These are phyloP conservation scores for Phialophora macrospora DNA, from an alignment of 2,329 filamentous ascomycete genomes.

Conservation along the genomic window DNA sequence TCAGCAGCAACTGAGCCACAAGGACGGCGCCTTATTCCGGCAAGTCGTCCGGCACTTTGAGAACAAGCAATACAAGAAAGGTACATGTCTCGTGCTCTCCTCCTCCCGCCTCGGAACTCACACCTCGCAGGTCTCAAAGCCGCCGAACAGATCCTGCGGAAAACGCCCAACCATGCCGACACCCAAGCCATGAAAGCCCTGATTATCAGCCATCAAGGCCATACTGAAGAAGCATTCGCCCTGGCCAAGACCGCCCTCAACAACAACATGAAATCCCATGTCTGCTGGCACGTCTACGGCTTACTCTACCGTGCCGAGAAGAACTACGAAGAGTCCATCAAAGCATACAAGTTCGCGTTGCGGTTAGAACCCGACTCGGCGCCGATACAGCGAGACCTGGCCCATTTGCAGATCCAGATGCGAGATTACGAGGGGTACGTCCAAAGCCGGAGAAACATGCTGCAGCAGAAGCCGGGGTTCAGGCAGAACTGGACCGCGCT, in stretches of 20 bases:
- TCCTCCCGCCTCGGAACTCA: constrained; percentile 29
- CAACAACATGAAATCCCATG: constrained; percentile 98
- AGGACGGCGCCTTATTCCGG: constrained; percentile 92
- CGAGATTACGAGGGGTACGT: constrained; percentile 93
- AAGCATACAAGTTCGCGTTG: constrained; percentile 96
- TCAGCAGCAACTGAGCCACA: constrained; percentile 62
- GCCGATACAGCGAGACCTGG: constrained; percentile 92
- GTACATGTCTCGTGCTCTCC: constrained; percentile 45
- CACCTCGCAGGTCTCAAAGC: constrained; percentile 75
- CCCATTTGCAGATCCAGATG: constrained; percentile 93
- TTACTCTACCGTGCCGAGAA: constrained; percentile 90
- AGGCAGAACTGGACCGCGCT: constrained; percentile 98
- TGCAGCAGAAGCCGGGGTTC: constrained; percentile 78
- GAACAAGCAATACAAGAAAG: constrained; percentile 96
- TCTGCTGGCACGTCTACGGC: constrained; percentile 99
- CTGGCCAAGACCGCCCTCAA: constrained; percentile 90
- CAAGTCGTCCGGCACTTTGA: constrained; percentile 96
- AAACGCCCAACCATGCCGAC: constrained; percentile 94
- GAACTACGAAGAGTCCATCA: constrained; percentile 98
- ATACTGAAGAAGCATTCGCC: constrained; percentile 90
- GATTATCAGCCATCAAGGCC: constrained; percentile 90
- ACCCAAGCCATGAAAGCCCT: constrained; percentile 99
- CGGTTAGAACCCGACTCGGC: constrained; percentile 90
- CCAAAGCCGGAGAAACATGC: constrained; percentile 83
- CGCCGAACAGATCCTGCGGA: constrained; percentile 94